A percentile compares a stretch with the other conserved stretches of the same genome.
Evolutionary conservation across 768 basidiomycete genomes (phyloP).

Genomic region (Udeniomyces megalosporus): DNA sequence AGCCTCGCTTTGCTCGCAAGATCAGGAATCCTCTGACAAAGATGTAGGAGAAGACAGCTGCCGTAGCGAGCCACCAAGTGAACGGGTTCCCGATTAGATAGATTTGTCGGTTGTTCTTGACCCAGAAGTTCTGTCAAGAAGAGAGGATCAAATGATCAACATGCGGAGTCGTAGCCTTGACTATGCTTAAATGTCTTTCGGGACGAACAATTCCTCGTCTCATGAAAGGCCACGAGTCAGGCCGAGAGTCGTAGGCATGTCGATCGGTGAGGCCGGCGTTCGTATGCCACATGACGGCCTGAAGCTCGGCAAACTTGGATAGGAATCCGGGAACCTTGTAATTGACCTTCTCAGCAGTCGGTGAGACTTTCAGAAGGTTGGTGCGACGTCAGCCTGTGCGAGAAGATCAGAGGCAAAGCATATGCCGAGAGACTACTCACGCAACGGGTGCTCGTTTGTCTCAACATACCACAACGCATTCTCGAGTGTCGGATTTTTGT

Average conservation of each 20-base stretch:
- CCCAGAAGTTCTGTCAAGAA: constrained; percentile 76
- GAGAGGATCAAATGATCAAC: too few species aligned
- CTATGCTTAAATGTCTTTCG: background rate
- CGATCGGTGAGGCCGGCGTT: constrained; percentile 91
- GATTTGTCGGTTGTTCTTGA: constrained; percentile 86
- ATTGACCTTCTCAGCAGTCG: constrained; percentile 64
- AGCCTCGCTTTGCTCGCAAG: constrained; percentile 78
- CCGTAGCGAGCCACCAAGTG: constrained; percentile 74
- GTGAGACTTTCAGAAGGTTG: too few species aligned
- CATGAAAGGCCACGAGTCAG: constrained; percentile 74
- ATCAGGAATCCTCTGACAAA: constrained; percentile 60
- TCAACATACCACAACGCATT: constrained; percentile 94
- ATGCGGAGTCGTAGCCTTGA: background rate
- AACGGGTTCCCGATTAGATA: constrained; percentile 90
- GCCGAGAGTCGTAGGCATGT: constrained; percentile 90
- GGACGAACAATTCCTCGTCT: constrained; percentile 78
- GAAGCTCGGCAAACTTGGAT: constrained; percentile 75
- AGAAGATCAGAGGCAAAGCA: background rate
- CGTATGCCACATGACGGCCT: constrained; percentile 91
- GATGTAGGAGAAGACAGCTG: constrained; percentile 52
- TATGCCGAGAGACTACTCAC: constrained; percentile 45
- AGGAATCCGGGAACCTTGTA: constrained; percentile 82
- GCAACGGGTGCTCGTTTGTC: constrained; percentile 54
- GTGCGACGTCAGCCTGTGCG: too few species aligned
- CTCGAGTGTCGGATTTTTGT: constrained; percentile 77